Conservation (phyloP, 2,329 filamentous ascomycete genomes). For the Dothistroma pini region DNA sequence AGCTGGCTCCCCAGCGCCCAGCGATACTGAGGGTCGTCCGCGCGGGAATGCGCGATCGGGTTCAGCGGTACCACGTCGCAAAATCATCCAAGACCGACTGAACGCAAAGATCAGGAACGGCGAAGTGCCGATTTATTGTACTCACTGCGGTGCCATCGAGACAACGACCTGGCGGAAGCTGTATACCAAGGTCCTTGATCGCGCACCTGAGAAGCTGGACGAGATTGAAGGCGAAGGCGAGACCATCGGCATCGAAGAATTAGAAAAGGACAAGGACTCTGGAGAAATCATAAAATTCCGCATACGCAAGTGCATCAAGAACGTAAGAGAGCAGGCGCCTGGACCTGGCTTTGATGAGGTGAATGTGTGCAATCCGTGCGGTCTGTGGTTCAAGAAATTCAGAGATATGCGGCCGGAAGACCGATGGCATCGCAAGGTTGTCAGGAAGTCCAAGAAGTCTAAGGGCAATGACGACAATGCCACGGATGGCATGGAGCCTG, state of each 20-base stretch:
- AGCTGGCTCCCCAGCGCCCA: constrained; percentile 36
- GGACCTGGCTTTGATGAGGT: constrained; percentile 60
- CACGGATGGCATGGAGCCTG: constrained; percentile 32
- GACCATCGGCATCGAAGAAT: constrained; percentile 68
- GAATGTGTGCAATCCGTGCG: constrained; percentile 90
- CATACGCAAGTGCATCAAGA: constrained; percentile 75
- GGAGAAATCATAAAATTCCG: constrained; percentile 65
- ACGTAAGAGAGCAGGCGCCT: constrained; percentile 28
- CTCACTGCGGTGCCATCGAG: constrained; percentile 91
- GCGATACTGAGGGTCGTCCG: constrained; percentile 32
- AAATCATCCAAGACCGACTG: constrained; percentile 56
- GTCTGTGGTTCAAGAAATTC: constrained; percentile 89
- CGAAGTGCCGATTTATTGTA: constrained; percentile 81
- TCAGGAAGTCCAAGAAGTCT: constrained; percentile 29
- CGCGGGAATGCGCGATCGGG: constrained; percentile 34
- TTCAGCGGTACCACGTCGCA: constrained; percentile 62
- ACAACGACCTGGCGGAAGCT: constrained; percentile 96
- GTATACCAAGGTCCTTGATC: constrained; percentile 72
- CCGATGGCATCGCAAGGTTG: constrained; percentile 62
- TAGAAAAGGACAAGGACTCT: constrained; percentile 57
- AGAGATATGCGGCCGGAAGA: constrained; percentile 77
- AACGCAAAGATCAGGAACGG: constrained; percentile 66
- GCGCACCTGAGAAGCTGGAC: constrained; percentile 65
- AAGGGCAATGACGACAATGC: constrained; percentile 19
- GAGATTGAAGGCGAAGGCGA: constrained; percentile 69